phyloP scores from a whole-genome alignment of 441 rosid species.

The Aquilaria agallochum region DNA sequence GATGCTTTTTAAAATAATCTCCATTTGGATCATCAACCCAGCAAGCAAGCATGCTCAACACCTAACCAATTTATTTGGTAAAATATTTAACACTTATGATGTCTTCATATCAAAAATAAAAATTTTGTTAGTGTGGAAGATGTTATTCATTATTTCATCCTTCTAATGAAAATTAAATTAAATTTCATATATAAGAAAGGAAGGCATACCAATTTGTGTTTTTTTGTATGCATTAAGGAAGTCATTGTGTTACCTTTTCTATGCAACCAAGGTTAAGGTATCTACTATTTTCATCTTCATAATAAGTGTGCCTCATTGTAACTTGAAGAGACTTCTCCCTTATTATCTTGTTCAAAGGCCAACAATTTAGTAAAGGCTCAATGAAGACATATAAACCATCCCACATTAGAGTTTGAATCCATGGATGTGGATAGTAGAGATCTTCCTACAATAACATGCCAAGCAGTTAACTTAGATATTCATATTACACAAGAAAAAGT shows the following conservation, averaged over 20 bases:
- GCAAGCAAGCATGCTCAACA: slow-evolving; percentile 42
- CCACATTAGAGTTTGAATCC: slow-evolving; percentile 51
- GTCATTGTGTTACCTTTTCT: slow-evolving; percentile 32
- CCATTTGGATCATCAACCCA: slow-evolving; percentile 42
- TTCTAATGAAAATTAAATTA: too few species aligned
- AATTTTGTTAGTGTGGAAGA: too few species aligned
- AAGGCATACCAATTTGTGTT: too few species aligned
- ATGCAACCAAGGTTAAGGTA: slow-evolving; percentile 24
- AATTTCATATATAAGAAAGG: too few species aligned
- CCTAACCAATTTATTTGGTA: slow-evolving; percentile 10
- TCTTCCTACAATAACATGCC: too few species aligned
- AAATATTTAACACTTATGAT: background rate
- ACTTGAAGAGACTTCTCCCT: slow-evolving; percentile 38
- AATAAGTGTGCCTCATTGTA: slow-evolving; percentile 49
- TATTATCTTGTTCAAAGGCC: slow-evolving; percentile 50
- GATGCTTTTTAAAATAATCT: too few species aligned
- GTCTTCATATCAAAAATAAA: too few species aligned
- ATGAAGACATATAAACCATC: slow-evolving; percentile 35
- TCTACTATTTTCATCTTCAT: too few species aligned
- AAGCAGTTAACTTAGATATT: slow-evolving; percentile 27
- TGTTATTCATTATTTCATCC: too few species aligned
- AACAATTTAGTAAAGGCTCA: slow-evolving; percentile 44
- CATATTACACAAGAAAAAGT: too few species aligned
- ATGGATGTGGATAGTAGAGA: slow-evolving; percentile 19
- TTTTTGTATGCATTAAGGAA: too few species aligned